These are phyloP conservation scores for Pinguiococcus pyrenoidosus DNA, from an alignment of 108 stramenopile genomes.

Conservation along the genomic window DNA sequence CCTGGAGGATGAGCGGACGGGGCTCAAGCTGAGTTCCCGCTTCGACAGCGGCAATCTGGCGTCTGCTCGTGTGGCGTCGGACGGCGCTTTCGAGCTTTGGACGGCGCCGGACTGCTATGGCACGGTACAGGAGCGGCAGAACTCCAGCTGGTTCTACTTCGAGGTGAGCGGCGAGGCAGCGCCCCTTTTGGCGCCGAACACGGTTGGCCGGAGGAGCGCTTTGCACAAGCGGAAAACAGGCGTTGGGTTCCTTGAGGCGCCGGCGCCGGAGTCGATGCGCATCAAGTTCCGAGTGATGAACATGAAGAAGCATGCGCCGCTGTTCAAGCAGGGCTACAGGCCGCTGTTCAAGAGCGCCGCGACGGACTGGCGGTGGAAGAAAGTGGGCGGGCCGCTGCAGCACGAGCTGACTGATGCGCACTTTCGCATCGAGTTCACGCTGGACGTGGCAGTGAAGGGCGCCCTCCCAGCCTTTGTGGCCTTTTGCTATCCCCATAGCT, in stretches of 20 bases:
- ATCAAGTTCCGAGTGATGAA: conserved; percentile 29
- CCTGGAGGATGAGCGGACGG: too few species aligned
- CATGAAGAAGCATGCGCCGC: conserved; percentile 23
- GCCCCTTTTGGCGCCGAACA: background rate
- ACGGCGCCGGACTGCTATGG: conserved; percentile 26
- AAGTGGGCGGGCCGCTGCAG: background rate
- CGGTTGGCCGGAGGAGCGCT: too few species aligned
- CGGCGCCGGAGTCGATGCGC: too few species aligned
- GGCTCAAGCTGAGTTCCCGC: conserved; percentile 11
- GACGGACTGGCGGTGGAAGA: background rate
- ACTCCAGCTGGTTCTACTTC: conserved; percentile 32
- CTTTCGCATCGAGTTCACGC: too few species aligned
- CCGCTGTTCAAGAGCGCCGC: conserved; percentile 11
- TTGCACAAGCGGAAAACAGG: too few species aligned
- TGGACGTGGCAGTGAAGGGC: too few species aligned
- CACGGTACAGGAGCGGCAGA: conserved; percentile 8
- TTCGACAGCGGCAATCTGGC: conserved; percentile 17
- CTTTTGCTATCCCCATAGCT: conserved; percentile 36
- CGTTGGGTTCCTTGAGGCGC: too few species aligned
- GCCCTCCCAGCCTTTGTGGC: too few species aligned
- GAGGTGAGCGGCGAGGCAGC: conserved; percentile 20
- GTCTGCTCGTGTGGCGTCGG: background rate
- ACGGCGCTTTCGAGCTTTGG: conserved; percentile 11
- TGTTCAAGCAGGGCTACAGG: conserved; percentile 29
- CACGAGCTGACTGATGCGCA: conserved; percentile 2